Base-by-base conservation (phyloP, 345 rosid species). In the Psidium guajava region DNA sequence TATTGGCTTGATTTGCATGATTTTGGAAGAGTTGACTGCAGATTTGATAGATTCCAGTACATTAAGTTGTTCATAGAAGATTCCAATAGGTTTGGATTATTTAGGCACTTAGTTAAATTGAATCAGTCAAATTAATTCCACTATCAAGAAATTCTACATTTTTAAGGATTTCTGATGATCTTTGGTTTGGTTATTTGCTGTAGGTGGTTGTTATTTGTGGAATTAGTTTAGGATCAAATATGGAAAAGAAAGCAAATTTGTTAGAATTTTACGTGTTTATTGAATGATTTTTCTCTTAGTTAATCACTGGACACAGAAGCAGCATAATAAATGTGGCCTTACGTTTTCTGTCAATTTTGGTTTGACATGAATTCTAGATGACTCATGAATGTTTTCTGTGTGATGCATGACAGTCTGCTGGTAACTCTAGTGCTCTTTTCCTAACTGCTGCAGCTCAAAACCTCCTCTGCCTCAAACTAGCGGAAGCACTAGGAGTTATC, bases 401-500 rank as follows among this genome's bases (percentile, higher is more conserved):
- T 91, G 83, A 81, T 90, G 44, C 85, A 44, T 90, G 85, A 89
- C 98, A 96, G 99, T 91, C 92, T 87, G 87, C 97, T 73, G 92
- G 93, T 77, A 95, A 94, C 89, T 97, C 99, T 86, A 95, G 99
- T 90, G 99, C 99, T 51, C 98, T 97, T 82, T 97, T 96, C 91
- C 92, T 97, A 64, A 97, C 99, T 75, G 98, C 99, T 50, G 96
- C 99, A 55, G 99, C 99, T 81, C 99, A 96, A 89, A 97, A 97
- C 88, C 90, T 97, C 89, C 89, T 97, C 73, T 96, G 98, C 86
- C 96, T 97, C 82, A 97, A 97, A 90, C 84, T 97, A 86, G 99
- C 99, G 0, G 98, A 94, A 94, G 98, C 95, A 89, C 94, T 97
- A 84, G 99, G 99, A 77, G 95, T 97, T 80, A 87, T 92, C 18